phyloP scores from a whole-genome alignment of 306 rosid species.

The Oxytropis ochrocephala region DNA sequence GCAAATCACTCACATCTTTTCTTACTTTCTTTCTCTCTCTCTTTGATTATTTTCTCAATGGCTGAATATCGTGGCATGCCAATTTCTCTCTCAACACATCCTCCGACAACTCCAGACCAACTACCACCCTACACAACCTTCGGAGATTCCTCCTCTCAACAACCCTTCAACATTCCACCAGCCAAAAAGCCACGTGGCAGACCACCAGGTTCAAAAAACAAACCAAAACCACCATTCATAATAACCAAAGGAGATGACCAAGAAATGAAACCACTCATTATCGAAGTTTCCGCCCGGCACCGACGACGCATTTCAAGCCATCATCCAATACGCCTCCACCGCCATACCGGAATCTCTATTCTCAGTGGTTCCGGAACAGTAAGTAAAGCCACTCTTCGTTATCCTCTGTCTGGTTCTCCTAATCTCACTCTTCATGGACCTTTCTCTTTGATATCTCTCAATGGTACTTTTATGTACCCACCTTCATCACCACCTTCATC shows the following conservation, averaged over 20 bases:
- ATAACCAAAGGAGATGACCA: constrained; percentile 36
- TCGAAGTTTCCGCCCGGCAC: constrained; percentile 55
- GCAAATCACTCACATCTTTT: no score
- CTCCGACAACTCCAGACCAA: no score
- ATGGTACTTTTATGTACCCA: constrained; percentile 2
- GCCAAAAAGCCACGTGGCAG: constrained; percentile 50
- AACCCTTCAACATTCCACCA: neutral
- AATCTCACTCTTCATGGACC: constrained; percentile 38
- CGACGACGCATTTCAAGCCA: constrained; percentile 35
- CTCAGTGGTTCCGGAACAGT: constrained; percentile 42
- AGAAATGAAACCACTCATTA: constrained; percentile 30
- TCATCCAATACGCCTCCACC: constrained; percentile 30
- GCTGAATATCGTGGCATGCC: no score
- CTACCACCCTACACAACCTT: no score
- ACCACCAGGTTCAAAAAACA: constrained; percentile 71
- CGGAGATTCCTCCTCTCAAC: neutral
- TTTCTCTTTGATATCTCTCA: constrained; percentile 28
- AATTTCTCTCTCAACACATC: no score
- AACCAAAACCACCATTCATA: constrained; percentile 49
- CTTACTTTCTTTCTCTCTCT: no score
- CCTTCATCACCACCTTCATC: neutral
- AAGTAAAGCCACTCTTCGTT: constrained; percentile 36
- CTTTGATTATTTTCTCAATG: no score
- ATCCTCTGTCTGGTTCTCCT: constrained; percentile 20
- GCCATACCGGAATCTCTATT: constrained; percentile 26